These are phyloP conservation scores for Capsaspora owczarzaki DNA, from an alignment of 78 protist species.

Conservation along the genomic window DNA sequence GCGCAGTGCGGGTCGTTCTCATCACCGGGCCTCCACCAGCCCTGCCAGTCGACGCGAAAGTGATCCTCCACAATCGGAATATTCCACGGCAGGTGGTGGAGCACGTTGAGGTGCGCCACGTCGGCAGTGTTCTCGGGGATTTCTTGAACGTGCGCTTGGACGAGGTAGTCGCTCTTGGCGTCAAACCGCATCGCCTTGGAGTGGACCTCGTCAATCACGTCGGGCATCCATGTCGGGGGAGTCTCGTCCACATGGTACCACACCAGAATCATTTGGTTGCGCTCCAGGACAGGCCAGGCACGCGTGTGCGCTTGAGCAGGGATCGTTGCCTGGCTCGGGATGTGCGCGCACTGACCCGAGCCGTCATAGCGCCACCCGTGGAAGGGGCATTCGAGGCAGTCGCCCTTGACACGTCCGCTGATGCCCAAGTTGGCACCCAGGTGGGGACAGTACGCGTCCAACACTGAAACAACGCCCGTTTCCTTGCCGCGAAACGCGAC, in stretches of 20 bases:
- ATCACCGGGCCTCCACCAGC: no score
- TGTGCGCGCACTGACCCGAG: constrained; percentile 15
- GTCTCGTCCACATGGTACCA: constrained; percentile 28
- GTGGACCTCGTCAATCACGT: not conserved
- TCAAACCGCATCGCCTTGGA: not conserved
- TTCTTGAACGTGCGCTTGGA: not conserved
- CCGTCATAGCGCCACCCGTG: constrained; percentile 44
- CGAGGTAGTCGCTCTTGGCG: not conserved
- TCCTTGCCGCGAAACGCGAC: constrained; percentile 33
- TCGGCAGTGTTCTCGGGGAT: constrained; percentile 42
- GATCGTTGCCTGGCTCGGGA: constrained; percentile 16
- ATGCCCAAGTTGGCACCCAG: constrained; percentile 41
- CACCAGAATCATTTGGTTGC: not conserved
- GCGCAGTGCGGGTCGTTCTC: not conserved
- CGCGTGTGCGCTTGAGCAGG: not conserved
- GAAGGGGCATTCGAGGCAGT: constrained; percentile 34
- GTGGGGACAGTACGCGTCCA: constrained; percentile 58
- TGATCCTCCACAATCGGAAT: not conserved
- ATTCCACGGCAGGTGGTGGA: constrained; percentile 14
- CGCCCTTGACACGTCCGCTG: constrained; percentile 19
- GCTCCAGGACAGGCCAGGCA: not conserved
- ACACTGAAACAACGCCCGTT: constrained; percentile 10
- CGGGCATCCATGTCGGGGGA: constrained; percentile 1
- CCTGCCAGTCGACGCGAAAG: not conserved
- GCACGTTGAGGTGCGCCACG: constrained; percentile 26